Conservation (phyloP, 169 alveolate genomes). For the Eimeria brunetti region DNA sequence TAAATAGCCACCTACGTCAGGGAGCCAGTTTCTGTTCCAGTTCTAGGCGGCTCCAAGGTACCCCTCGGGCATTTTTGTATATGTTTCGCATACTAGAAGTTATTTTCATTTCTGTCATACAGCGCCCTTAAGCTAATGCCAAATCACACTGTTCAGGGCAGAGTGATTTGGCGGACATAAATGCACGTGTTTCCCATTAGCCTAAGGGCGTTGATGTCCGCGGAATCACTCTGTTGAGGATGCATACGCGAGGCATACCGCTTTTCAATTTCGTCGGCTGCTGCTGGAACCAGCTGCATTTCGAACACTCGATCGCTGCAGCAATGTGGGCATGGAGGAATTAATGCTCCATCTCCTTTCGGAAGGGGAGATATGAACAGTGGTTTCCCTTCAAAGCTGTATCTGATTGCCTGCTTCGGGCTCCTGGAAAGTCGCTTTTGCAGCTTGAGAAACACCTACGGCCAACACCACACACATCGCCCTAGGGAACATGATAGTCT, state of each 20-base stretch:
- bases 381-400: slow-evolving; percentile 82
- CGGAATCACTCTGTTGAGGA: background rate
- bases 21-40: background rate
- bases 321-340: slow-evolving; percentile 66
- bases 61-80: background rate
- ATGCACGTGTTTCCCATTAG: background rate
- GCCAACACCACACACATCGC: background rate
- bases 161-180: background rate
- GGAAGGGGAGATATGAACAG: slow-evolving; percentile 49
- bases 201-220: background rate
- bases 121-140: background rate
- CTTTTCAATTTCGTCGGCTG: slow-evolving; percentile 55
- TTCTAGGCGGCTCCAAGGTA: background rate
- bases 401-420: slow-evolving; percentile 80
- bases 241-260: slow-evolving; percentile 22
- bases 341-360: background rate
- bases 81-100: background rate
- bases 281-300: slow-evolving; percentile 81
- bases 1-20: background rate
- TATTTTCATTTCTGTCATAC: background rate
- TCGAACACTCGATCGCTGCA: slow-evolving; percentile 80
- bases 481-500: background rate
- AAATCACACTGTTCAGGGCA: background rate
- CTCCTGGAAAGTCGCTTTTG: slow-evolving; percentile 75
- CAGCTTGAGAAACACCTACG: slow-evolving; percentile 74